These are phyloP conservation scores for Nicotiana knightiana DNA, from an alignment of 257 asterid species.

Conservation along the genomic window DNA sequence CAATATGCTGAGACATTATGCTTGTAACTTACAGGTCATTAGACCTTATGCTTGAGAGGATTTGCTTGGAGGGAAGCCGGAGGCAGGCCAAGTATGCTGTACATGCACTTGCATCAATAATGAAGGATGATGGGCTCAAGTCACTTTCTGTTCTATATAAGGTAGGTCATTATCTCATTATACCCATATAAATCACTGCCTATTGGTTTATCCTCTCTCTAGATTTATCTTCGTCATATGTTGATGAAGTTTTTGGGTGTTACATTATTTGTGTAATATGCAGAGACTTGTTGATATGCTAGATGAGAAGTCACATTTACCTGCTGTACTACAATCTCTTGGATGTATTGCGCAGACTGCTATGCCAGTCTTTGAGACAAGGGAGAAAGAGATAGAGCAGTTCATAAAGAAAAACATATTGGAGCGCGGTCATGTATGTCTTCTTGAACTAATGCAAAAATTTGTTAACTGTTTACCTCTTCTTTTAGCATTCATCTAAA, in stretches of 20 bases:
- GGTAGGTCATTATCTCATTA: slow-evolving; percentile 34
- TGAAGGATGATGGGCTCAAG: slow-evolving; percentile 98
- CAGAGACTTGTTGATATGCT: slow-evolving; percentile 98
- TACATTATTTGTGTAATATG: slow-evolving; percentile 16
- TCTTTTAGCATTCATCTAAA: slow-evolving; percentile 16
- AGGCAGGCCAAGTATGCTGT: slow-evolving; percentile 99
- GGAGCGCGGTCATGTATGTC: slow-evolving; percentile 66
- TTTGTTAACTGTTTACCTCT: neutral
- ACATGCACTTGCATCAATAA: slow-evolving; percentile 95
- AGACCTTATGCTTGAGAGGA: slow-evolving; percentile 95
- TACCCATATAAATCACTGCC: neutral
- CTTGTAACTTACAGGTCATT: slow-evolving; percentile 54
- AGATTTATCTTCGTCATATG: neutral
- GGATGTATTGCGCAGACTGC: slow-evolving; percentile 99
- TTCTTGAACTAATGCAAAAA: slow-evolving; percentile 4
- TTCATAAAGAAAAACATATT: slow-evolving; percentile 74
- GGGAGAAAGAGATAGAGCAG: slow-evolving; percentile 80
- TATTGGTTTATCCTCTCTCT: neutral
- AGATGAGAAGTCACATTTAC: slow-evolving; percentile 77
- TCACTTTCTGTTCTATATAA: slow-evolving; percentile 97
- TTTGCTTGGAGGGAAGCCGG: slow-evolving; percentile 96
- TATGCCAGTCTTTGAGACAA: slow-evolving; percentile 95
- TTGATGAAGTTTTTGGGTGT: neutral
- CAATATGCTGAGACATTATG: slow-evolving; percentile 15
- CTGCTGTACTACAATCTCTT: slow-evolving; percentile 96